phyloP scores from a whole-genome alignment of 129 eudicot genomes.

The Chrysanthemum lavandulifolium region DNA sequence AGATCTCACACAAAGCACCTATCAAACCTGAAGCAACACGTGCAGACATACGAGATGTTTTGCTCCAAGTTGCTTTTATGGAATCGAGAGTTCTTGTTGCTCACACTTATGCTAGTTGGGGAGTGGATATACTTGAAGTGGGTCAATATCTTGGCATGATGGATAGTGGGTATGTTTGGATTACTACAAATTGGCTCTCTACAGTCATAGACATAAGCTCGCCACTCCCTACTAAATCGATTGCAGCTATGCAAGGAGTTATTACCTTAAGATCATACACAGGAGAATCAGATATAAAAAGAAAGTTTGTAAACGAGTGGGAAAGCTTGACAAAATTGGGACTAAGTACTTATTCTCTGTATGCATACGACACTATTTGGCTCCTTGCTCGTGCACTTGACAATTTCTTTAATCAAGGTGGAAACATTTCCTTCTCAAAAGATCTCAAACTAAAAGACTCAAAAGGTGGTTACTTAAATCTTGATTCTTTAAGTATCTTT shows the following conservation, averaged over 20 bases:
- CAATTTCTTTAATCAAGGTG: constrained; percentile 48
- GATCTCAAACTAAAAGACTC: constrained; percentile 28
- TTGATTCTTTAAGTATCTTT: constrained; percentile 60
- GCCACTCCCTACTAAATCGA: constrained; percentile 30
- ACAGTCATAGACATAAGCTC: constrained; percentile 48
- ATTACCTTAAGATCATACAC: constrained; percentile 49
- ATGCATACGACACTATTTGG: constrained; percentile 80
- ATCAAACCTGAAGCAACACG: constrained; percentile 38
- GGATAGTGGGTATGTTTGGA: constrained; percentile 70
- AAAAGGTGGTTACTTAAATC: constrained; percentile 31
- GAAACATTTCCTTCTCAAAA: constrained; percentile 52
- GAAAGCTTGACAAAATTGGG: constrained; percentile 46
- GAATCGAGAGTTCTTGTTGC: constrained; percentile 60
- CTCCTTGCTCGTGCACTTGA: constrained; percentile 66
- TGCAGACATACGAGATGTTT: constrained; percentile 40
- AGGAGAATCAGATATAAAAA: constrained; percentile 48
- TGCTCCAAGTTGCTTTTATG: constrained; percentile 54
- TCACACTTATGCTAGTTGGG: constrained; percentile 48
- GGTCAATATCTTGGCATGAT: constrained; percentile 64
- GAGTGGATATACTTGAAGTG: constrained; percentile 40
- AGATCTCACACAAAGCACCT: constrained; percentile 56
- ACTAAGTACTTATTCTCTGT: constrained; percentile 49
- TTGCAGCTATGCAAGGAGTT: constrained; percentile 51
- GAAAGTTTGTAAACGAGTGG: constrained; percentile 51
- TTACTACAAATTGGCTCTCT: constrained; percentile 73